These are phyloP conservation scores for Penicillium verhagenii DNA, from an alignment of 495 filamentous ascomycete species.

Conservation along the genomic window DNA sequence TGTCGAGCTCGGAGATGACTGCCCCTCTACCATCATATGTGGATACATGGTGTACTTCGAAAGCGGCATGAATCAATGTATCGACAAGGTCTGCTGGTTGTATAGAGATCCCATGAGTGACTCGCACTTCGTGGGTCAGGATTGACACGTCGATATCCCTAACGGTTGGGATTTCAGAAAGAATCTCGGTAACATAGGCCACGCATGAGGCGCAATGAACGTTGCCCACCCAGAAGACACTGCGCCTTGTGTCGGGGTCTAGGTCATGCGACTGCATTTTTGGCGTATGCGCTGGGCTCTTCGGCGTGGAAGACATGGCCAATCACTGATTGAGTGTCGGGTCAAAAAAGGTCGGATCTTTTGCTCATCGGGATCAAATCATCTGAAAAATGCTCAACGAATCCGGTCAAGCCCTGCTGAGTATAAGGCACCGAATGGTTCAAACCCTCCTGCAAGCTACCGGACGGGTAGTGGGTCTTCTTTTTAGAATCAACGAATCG, in stretches of 20 bases:
- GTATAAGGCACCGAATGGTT: neutral
- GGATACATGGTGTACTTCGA: constrained; percentile 49
- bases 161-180: constrained; percentile 35
- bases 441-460: constrained; percentile 2
- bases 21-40: constrained; percentile 34
- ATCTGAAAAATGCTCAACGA: neutral
- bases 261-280: constrained; percentile 10
- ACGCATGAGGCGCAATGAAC: constrained; percentile 56
- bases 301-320: constrained; percentile 13
- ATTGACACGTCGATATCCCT: constrained; percentile 44
- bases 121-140: constrained; percentile 44
- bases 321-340: no score
- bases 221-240: constrained; percentile 49
- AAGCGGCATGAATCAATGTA: constrained; percentile 47
- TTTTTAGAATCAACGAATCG: constrained; percentile 8
- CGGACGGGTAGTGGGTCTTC: constrained; percentile 9
- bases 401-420: neutral
- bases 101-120: constrained; percentile 31
- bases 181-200: constrained; percentile 43
- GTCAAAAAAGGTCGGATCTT: no score
- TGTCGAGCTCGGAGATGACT: constrained; percentile 35
- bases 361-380: neutral
- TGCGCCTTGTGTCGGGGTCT: constrained; percentile 17
- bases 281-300: constrained; percentile 4
- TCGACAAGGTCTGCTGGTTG: constrained; percentile 34